Percentiles rank a stretch among this genome's conserved stretches.
These are phyloP conservation scores for Flaveria trinervia DNA, from an alignment of 129 eudicot species.

Conservation along the genomic window DNA sequence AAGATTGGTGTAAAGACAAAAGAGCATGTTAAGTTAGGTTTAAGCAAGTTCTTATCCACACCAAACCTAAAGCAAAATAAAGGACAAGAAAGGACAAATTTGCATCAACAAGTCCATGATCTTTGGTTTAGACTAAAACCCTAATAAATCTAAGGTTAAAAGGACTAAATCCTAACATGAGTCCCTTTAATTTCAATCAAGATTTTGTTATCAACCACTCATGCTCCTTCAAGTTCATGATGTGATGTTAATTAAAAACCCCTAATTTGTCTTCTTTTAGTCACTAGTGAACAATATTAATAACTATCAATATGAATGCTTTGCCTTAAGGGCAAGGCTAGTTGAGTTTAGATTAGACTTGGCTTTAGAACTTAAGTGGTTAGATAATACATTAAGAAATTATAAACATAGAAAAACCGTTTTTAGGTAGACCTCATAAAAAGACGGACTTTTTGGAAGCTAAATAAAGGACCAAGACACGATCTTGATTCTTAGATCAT, in stretches of 20 bases:
- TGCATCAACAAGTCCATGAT: slow-evolving; percentile 46
- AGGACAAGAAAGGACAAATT: slow-evolving; percentile 49
- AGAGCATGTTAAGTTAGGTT: slow-evolving; percentile 53
- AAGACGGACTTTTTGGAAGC: neutral
- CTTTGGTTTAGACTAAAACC: slow-evolving; percentile 48
- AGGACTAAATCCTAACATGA: slow-evolving; percentile 57
- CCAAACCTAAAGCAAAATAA: slow-evolving; percentile 42
- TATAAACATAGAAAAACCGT: neutral
- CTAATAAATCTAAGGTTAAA: slow-evolving; percentile 40
- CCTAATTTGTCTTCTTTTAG: slow-evolving; percentile 37
- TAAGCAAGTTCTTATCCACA: slow-evolving; percentile 47
- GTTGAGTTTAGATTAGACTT: slow-evolving; percentile 11
- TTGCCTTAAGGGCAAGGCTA: slow-evolving; percentile 2
- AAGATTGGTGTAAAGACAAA: slow-evolving; percentile 31
- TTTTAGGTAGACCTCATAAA: neutral
- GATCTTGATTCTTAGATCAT: neutral
- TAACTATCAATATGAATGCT: slow-evolving; percentile 6
- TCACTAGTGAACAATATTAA: slow-evolving; percentile 34
- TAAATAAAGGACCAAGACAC: neutral
- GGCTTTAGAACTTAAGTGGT: neutral
- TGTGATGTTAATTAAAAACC: slow-evolving; percentile 26
- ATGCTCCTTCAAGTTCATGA: slow-evolving; percentile 30
- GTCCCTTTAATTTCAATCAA: slow-evolving; percentile 42
- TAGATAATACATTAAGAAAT: neutral
- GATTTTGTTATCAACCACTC: slow-evolving; percentile 48